Evolutionary conservation across 306 rosid species (phyloP), one percentile per base, ranked within the genome.

Genomic region (Gleditsia sinensis): DNA sequence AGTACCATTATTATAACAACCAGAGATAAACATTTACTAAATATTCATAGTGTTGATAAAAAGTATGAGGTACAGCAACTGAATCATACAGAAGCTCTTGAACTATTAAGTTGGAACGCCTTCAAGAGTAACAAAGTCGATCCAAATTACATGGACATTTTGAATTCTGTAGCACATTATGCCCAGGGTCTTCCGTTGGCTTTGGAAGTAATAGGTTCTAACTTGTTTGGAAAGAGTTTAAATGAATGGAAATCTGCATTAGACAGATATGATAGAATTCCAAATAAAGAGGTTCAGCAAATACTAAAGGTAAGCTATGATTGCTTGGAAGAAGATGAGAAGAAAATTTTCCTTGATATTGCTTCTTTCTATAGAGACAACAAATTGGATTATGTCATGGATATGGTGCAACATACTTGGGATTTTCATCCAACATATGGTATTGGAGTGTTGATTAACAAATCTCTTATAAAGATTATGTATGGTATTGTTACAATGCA

Each of bases 261-360:
- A 64, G 77, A 53, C n/a, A 74, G 69, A 19, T 80, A 80, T 53
- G 61, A 61, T 49, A 74, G 42, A 74, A 61, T 24, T 69, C 80
- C 84, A 32, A 75, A 74, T 24, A 67, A 75, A 8, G 58, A 79
- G 37, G 65, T 79, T 67, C 75, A 72, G 55, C 71, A 79, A 23
- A 79, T 71, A 79, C 83, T 79, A 24, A 57, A 36, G 73, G 49
- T 79, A 65, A 79, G 79, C 58, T 79, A 53, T 48, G 83, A 79
- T 34, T 71, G 80, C 12, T 68, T 80, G 54, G 76, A 74, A 32
- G 80, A 80, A 49, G 59, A 67, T 67, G 83, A 80, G 24, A 66
- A 67, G 76, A 71, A 57, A 51, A 67, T 80, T 59, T 80, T 80
- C 70, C 80, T 74, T 9, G 59, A 80, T 39, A 68, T 80, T 4